These are phyloP conservation scores for Chaetomium tenue DNA, from an alignment of 495 filamentous ascomycete species.

Conservation along the genomic window DNA sequence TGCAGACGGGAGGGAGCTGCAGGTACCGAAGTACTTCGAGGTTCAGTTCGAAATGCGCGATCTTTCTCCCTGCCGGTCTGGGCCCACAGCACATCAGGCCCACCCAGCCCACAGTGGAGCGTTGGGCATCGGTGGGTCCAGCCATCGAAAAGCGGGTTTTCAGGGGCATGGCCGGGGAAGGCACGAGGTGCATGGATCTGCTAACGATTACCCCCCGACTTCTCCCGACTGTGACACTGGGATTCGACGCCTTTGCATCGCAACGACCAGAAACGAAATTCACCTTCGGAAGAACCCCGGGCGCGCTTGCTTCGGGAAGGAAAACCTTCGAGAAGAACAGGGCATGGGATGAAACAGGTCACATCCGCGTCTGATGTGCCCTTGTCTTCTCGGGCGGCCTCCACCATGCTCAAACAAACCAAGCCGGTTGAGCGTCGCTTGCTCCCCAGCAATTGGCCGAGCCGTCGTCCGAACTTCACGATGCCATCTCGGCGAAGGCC, in stretches of 20 bases:
- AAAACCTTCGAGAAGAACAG: conserved; percentile 15
- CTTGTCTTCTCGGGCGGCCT: conserved; percentile 5
- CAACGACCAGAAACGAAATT: conserved; percentile 13
- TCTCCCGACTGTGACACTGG: conserved; percentile 20
- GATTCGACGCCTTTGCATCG: not conserved
- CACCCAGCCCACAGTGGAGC: conserved; percentile 5
- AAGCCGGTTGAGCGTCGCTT: not conserved
- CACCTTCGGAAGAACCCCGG: conserved; percentile 4
- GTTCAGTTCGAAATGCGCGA: not conserved
- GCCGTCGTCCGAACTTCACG: not conserved
- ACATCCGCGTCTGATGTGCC: conserved; percentile 18
- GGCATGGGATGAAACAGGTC: conserved; percentile 18
- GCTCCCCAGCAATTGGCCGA: conserved; percentile 12
- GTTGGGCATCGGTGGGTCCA: conserved; percentile 17
- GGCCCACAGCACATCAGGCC: not conserved
- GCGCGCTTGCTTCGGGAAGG: conserved; percentile 3
- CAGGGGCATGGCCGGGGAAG: conserved; percentile 24
- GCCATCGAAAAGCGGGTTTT: conserved; percentile 11
- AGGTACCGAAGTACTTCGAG: not conserved
- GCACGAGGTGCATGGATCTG: conserved; percentile 23
- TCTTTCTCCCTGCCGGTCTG: not conserved
- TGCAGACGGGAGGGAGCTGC: not conserved
- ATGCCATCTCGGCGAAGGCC: not conserved
- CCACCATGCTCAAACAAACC: conserved; percentile 24
- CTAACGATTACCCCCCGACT: conserved; percentile 24